Percentiles rank a stretch among this genome's conserved stretches.
Evolutionary conservation across 768 basidiomycete genomes (phyloP).

Genomic region (Clitopilus passeckerianus): DNA sequence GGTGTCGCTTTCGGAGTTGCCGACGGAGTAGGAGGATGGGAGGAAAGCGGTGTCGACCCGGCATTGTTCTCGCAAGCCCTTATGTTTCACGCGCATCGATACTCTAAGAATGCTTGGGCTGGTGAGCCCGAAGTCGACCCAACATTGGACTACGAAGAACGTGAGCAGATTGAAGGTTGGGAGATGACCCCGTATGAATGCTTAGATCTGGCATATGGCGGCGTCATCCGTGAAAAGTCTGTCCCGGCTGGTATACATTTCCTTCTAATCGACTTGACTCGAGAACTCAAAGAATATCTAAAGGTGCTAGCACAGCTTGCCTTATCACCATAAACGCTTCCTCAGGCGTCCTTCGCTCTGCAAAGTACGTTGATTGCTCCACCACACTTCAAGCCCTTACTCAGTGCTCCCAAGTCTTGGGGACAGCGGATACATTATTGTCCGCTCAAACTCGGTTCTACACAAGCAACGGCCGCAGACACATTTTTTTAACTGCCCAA

Average conservation of each 20-base stretch:
- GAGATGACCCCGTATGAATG: slow-evolving; percentile 71
- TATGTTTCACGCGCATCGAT: slow-evolving; percentile 81
- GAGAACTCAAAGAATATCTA: slow-evolving; percentile 8
- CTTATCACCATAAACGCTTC: slow-evolving; percentile 70
- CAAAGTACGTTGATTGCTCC: slow-evolving; percentile 50
- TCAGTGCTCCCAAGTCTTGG: slow-evolving; percentile 45
- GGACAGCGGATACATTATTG: slow-evolving; percentile 74
- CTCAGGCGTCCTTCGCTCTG: slow-evolving; percentile 69
- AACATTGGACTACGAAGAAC: slow-evolving; percentile 65
- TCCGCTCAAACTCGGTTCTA: slow-evolving; percentile 62
- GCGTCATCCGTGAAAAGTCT: slow-evolving; percentile 60
- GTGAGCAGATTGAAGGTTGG: slow-evolving; percentile 67
- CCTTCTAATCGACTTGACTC: slow-evolving; percentile 14
- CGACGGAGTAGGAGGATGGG: slow-evolving; percentile 95
- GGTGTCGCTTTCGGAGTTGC: slow-evolving; percentile 81
- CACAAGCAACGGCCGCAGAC: slow-evolving; percentile 47
- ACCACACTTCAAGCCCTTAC: not conserved
- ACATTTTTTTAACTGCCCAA: slow-evolving; percentile 55
- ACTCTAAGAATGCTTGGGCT: slow-evolving; percentile 69
- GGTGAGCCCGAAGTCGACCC: slow-evolving; percentile 83
- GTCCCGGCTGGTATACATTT: slow-evolving; percentile 55
- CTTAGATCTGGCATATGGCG: slow-evolving; percentile 66
- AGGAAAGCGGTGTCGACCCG: slow-evolving; percentile 77
- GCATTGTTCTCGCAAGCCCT: slow-evolving; percentile 87
- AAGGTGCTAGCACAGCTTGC: slow-evolving; percentile 85